A percentile compares a stretch with the other conserved stretches of the same genome.
These are phyloP conservation scores for Aurifilum marmelostoma DNA, from an alignment of 2,329 filamentous ascomycete species.

Conservation along the genomic window DNA sequence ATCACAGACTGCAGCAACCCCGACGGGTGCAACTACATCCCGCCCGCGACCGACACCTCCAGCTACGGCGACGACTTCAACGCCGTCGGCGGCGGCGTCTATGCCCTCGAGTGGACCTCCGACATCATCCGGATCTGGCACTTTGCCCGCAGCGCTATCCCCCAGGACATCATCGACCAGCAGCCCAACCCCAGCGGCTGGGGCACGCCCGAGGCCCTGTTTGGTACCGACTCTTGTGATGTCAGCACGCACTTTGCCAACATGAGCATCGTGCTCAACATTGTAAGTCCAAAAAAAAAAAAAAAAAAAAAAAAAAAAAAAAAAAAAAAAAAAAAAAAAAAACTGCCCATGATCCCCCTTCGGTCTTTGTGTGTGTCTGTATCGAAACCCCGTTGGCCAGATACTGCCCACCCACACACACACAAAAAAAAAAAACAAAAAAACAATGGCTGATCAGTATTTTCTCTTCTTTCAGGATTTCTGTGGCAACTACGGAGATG, in stretches of 20 bases:
- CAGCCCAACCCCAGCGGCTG: slow-evolving; percentile 67
- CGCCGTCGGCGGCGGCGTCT: slow-evolving; percentile 66
- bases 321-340: not conserved
- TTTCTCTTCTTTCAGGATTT: slow-evolving; percentile 54
- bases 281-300: slow-evolving; percentile 41
- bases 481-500: slow-evolving; percentile 74
- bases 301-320: not conserved
- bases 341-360: no score
- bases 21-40: slow-evolving; percentile 50
- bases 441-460: not conserved
- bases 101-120: slow-evolving; percentile 72
- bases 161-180: slow-evolving; percentile 61
- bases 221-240: slow-evolving; percentile 67
- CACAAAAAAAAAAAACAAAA: not conserved
- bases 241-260: slow-evolving; percentile 67
- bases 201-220: slow-evolving; percentile 70
- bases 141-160: slow-evolving; percentile 69
- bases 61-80: slow-evolving; percentile 71
- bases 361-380: no score
- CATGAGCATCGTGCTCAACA: slow-evolving; percentile 75
- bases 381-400: not conserved
- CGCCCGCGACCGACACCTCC: slow-evolving; percentile 45
- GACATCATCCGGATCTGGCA: slow-evolving; percentile 75
- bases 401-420: no score
- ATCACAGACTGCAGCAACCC: slow-evolving; percentile 45